Evolutionary conservation across 2,329 filamentous ascomycete species (phyloP), one percentile per base, ranked within the genome.

Genomic region (Aschersonia sp.): DNA sequence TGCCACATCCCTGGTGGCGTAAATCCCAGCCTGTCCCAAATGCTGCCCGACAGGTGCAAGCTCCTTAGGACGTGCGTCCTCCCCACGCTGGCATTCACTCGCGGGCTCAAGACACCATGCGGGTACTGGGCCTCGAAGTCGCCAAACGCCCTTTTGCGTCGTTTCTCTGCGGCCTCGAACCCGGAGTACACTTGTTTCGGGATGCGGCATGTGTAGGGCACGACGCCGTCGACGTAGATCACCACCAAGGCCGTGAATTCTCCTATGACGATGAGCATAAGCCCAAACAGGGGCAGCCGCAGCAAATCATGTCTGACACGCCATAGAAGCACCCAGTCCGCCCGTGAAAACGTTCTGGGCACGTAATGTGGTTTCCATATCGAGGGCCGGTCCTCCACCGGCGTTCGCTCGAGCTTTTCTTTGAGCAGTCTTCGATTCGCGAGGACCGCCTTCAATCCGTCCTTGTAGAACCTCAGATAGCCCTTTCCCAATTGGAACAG

Each of bases 191-290:
- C 68, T 66, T 95, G 90, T 40, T 67, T 69, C 0, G 90, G 90
- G 49, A 95, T 84, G 9, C 87, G 77, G 62, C 90, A 95, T 0
- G 87, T 83, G 55, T 79, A 78, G 0, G 90, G 90, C 30, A 94
- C 84, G 29, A 87, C 69, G 39, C 68, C 68, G 22, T 81, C 79
- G 30, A 94, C 67, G 32, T 79, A 75, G 6, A 88, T 68, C 1
- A 94, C 83, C 5, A 94, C 65, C 5, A 97, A 59, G 0, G 89
- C 87, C 1, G 89, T 86, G 66, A 94, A 83, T 65, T 97, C 90
- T 30, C 88, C 90, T 60, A 84, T 86, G 12, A 94, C 52, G 1
- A 90, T 57, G 6, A 95, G 71, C 45, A 95, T 67, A 4, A 94
- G 51, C 0, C 70, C 81, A 60, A 98, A 95, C 1, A 84, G 63